Percentiles rank a stretch among this genome's conserved stretches.
Evolutionary conservation across 2,329 filamentous ascomycete species (phyloP).

Genomic region (Lizonia empirigonia): DNA sequence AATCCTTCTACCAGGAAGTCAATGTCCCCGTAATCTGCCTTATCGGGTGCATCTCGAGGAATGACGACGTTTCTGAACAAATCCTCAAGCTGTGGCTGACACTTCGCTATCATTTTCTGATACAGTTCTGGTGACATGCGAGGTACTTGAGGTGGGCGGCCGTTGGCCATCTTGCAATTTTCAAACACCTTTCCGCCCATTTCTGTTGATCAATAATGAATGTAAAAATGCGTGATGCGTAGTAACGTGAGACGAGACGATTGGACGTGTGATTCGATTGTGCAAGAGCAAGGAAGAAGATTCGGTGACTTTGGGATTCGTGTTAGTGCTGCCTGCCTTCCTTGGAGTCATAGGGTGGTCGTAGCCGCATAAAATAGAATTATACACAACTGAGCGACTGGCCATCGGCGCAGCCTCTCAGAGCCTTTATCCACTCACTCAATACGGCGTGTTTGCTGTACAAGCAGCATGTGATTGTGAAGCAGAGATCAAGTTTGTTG

Average conservation of each 20-base stretch:
- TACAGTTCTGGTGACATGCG: conserved; percentile 69
- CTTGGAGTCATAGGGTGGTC: conserved; percentile 1
- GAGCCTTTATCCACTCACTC: too few species aligned
- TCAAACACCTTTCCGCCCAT: conserved; percentile 67
- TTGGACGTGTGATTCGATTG: too few species aligned
- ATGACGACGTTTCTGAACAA: conserved; percentile 63
- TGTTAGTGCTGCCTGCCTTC: conserved; percentile 5
- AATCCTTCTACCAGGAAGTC: conserved; percentile 65
- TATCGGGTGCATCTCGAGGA: conserved; percentile 72
- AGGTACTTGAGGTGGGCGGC: conserved; percentile 62
- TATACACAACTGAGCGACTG: too few species aligned
- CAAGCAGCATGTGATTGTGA: neutral
- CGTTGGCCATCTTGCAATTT: conserved; percentile 35
- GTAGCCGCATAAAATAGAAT: neutral
- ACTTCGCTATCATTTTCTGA: conserved; percentile 54
- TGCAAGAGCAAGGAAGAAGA: neutral
- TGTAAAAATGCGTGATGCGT: neutral
- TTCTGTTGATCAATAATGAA: conserved; percentile 2
- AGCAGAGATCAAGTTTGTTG: neutral
- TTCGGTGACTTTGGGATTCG: neutral
- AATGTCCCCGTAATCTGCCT: conserved; percentile 72
- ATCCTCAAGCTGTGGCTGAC: conserved; percentile 54
- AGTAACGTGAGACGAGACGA: neutral
- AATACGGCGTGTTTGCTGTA: neutral
- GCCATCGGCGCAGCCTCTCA: too few species aligned